Evolutionary conservation across 768 basidiomycete species (phyloP).

Genomic region (Boletus tomentosulus): DNA sequence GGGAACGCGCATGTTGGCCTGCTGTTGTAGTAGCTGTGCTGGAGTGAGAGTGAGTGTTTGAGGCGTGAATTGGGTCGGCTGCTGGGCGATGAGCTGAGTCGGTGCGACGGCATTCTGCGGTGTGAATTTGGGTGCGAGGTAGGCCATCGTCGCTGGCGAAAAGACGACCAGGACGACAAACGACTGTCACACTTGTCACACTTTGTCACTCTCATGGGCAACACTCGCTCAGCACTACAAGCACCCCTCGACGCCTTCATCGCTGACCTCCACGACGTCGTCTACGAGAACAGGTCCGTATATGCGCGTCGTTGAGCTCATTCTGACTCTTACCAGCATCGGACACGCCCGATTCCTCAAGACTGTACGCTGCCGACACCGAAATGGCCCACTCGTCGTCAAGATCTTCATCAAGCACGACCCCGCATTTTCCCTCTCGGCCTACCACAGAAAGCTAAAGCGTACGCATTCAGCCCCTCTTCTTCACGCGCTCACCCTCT

Average conservation of each 20-base stretch:
- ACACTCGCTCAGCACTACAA: constrained; percentile 67
- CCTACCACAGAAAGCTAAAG: constrained; percentile 75
- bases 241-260: constrained; percentile 90
- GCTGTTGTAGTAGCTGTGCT: constrained; percentile 35
- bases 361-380: constrained; percentile 85
- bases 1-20: constrained; percentile 21
- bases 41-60: constrained; percentile 30
- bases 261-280: constrained; percentile 78
- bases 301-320: neutral
- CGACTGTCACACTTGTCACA: constrained; percentile 20
- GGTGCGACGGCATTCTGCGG: constrained; percentile 9
- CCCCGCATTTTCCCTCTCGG: constrained; percentile 71
- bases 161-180: neutral
- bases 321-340: constrained; percentile 12
- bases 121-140: neutral
- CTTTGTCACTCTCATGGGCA: constrained; percentile 54
- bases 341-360: constrained; percentile 46
- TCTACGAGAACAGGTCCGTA: constrained; percentile 87
- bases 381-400: constrained; percentile 78
- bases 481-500: neutral
- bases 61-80: neutral
- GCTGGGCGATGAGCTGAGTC: constrained; percentile 23
- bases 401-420: constrained; percentile 97
- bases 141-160: neutral
- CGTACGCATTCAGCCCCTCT: constrained; percentile 35